Percentiles rank a stretch among this genome's conserved stretches.
Evolutionary conservation across 1,139 yeast genomes (phyloP).

Genomic region (Candida smagusa): DNA sequence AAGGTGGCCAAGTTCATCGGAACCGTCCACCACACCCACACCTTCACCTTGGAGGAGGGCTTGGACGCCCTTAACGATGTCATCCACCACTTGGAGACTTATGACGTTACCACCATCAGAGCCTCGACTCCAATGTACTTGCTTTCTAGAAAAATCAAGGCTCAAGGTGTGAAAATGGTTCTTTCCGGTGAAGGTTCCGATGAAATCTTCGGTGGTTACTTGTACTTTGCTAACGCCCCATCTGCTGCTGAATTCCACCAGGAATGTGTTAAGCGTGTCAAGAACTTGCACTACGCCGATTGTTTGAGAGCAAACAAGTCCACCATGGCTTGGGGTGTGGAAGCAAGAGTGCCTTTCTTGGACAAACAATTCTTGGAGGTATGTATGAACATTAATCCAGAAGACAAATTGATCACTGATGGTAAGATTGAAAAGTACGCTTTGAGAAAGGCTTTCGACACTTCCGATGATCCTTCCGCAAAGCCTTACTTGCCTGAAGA

Average conservation of each 20-base stretch:
- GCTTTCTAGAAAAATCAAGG: constrained; percentile 93
- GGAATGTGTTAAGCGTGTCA: constrained; percentile 93
- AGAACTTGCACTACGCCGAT: constrained; percentile 95
- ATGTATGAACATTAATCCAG: constrained; percentile 92
- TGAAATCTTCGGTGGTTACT: constrained; percentile 97
- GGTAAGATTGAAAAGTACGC: constrained; percentile 91
- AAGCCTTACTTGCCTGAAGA: constrained; percentile 92
- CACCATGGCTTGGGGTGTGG: constrained; percentile 99
- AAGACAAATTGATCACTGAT: constrained; percentile 76
- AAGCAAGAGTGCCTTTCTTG: constrained; percentile 98
- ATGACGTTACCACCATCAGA: constrained; percentile 96
- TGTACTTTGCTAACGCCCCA: constrained; percentile 97
- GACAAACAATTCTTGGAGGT: constrained; percentile 90
- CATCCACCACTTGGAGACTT: constrained; percentile 92
- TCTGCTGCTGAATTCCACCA: constrained; percentile 86
- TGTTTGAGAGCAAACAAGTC: constrained; percentile 99
- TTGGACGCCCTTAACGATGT: constrained; percentile 93
- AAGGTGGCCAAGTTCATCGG: constrained; percentile 95
- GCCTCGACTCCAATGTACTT: constrained; percentile 99
- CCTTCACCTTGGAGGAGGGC: constrained; percentile 94
- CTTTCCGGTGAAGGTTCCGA: constrained; percentile 98
- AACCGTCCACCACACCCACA: constrained; percentile 95
- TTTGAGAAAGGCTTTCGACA: constrained; percentile 95
- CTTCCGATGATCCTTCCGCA: constrained; percentile 63
- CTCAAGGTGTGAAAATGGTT: constrained; percentile 99